Evolutionary conservation across 352 stramenopile species (phyloP), one percentile per base, ranked within the genome.

Genomic region (Globisporangium nagaii): DNA sequence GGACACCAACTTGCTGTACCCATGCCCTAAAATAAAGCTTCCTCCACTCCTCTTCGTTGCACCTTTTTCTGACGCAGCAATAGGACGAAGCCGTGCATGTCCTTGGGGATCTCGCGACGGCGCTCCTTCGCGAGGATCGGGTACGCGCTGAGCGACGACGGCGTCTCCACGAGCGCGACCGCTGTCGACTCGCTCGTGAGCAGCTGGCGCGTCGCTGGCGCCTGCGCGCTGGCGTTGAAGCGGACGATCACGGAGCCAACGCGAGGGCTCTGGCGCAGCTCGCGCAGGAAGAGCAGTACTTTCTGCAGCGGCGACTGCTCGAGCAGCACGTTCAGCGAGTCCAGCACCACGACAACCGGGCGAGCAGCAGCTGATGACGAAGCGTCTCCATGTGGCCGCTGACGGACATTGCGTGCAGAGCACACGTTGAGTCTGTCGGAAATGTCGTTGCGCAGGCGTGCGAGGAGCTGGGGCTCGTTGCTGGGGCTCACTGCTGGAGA

Each of bases 61-160:
- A 90, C 79, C 65, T 88, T 88, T 53, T 85, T 86, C 32, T 84
- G 74, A 13, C 76, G 74, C 12, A 86, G 51, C 1, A 91, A 56
- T 27, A 78, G 52, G 10, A 88, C 73, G 17, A 86, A 32, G 17
- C 81, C 81, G 24, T 89, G 62, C 70, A 84, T 83, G 25, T 42
- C 37, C 44, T 78, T 70, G 7, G 78, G 81, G n/a, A 91, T 68
- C 40, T 80, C 66, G 1, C 81, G 76, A 25, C 67, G 69, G 36
- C 81, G 62, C 45, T 89, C 74, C 43, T 78, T 86, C 1, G 78
- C 66, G 8, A 89, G 49, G 34, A 91, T 52, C 20, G 73, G 65
- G 44, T 91, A 88, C 28, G 66, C 63, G 8, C 52, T 56, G 15
- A 91, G 57, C 13, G 81, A 91, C 19, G 58, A 53, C 4, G 59